Percentiles rank a stretch among this genome's conserved stretches.
phyloP scores from a whole-genome alignment of 2,329 filamentous ascomycete species.

The Trichoderma breve region DNA sequence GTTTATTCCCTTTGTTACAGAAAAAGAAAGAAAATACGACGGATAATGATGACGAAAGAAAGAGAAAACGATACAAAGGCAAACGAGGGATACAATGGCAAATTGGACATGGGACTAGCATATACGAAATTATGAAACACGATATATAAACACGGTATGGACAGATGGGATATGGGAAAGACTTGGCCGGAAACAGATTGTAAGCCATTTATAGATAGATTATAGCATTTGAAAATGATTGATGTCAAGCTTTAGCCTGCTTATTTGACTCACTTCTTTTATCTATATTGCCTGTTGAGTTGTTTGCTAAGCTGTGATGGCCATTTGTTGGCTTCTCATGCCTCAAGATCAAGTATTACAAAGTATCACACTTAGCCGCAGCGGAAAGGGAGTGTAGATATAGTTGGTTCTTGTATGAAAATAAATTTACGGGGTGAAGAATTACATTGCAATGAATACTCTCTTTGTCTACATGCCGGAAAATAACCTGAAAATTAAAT shows the following conservation, averaged over 20 bases:
- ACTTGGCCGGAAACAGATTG: conserved; percentile 10
- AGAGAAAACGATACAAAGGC: background rate
- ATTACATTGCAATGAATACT: too few species aligned
- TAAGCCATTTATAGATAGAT: background rate
- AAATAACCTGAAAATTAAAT: background rate
- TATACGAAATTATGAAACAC: background rate
- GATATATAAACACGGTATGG: background rate
- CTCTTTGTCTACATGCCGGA: too few species aligned
- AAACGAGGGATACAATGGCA: background rate
- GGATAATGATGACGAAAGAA: background rate
- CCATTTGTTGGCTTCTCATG: background rate
- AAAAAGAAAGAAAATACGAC: background rate
- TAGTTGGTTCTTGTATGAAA: too few species aligned
- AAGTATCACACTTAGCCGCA: background rate
- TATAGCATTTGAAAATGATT: background rate
- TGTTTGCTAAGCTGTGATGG: background rate
- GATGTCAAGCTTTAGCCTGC: background rate
- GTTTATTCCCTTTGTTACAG: conserved; percentile 10
- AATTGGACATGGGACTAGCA: background rate
- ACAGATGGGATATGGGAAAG: background rate
- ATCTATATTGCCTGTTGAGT: background rate
- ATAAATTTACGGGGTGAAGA: too few species aligned
- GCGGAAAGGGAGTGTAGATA: background rate
- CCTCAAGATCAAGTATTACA: background rate
- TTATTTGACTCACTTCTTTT: background rate